Percentiles rank a stretch among this genome's conserved stretches.
Conservation (phyloP, 805 yeast genomes). For the Pichia gijzeniarum region DNA sequence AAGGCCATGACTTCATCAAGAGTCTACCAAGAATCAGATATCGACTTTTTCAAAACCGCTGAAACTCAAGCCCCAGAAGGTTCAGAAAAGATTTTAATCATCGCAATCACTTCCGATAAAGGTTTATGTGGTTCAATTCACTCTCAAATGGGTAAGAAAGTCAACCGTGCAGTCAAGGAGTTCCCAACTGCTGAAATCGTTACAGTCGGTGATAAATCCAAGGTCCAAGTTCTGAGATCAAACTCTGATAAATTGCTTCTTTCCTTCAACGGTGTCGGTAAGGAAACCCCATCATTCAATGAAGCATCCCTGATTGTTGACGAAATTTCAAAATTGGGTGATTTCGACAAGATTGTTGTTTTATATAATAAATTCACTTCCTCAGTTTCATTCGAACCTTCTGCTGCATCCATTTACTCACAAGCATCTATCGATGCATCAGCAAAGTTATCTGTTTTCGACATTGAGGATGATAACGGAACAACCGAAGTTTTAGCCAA, state of each 20-base stretch:
- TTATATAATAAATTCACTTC: constrained; percentile 83
- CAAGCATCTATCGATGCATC: constrained; percentile 72
- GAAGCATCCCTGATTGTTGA: constrained; percentile 89
- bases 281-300: constrained; percentile 89
- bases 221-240: constrained; percentile 82
- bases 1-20: constrained; percentile 87
- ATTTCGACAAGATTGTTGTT: constrained; percentile 73
- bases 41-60: constrained; percentile 72
- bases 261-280: constrained; percentile 88
- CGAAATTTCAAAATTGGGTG: constrained; percentile 62
- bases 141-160: constrained; percentile 86
- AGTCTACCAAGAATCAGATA: constrained; percentile 73
- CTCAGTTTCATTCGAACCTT: constrained; percentile 88
- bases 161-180: constrained; percentile 60
- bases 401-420: constrained; percentile 57
- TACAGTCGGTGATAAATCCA: constrained; percentile 91
- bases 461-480: constrained; percentile 61
- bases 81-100: constrained; percentile 57
- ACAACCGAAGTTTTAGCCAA: constrained; percentile 69
- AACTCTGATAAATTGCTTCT: constrained; percentile 61
- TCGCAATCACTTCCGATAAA: constrained; percentile 93
- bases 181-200: constrained; percentile 70
- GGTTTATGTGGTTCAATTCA: constrained; percentile 99
- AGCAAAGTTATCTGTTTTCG: constrained; percentile 79
- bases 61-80: constrained; percentile 57